A percentile compares a stretch with the other conserved stretches of the same genome.
Evolutionary conservation across 192 early-diverging fungal genomes (phyloP).

Genomic region (Backusella circina): DNA sequence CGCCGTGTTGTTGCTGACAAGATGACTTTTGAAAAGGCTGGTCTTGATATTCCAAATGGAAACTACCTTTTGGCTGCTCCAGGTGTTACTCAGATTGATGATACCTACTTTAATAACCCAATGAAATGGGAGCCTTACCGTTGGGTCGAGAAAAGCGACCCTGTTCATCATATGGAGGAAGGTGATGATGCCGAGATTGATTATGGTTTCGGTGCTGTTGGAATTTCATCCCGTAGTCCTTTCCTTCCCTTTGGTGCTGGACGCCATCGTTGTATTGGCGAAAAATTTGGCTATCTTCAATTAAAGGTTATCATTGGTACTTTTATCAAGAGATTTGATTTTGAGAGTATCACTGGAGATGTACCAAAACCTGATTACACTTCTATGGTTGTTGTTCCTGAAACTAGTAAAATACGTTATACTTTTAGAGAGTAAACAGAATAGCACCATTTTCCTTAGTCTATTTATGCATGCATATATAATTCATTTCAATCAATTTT

Average conservation of each 20-base stretch:
- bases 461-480: not conserved
- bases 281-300: constrained; percentile 92
- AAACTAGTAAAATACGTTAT: constrained; percentile 50
- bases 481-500: not conserved
- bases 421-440: constrained; percentile 31
- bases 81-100: constrained; percentile 77
- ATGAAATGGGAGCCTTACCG: constrained; percentile 76
- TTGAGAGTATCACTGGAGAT: constrained; percentile 52
- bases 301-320: constrained; percentile 88
- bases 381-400: constrained; percentile 87
- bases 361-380: constrained; percentile 87
- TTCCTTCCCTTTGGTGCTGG: constrained; percentile 97
- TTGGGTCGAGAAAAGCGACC: constrained; percentile 60
- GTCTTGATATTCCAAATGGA: constrained; percentile 84
- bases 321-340: constrained; percentile 76
- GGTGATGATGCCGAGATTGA: constrained; percentile 54
- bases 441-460: not conserved
- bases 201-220: constrained; percentile 74
- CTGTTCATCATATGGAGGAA: constrained; percentile 47
- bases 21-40: constrained; percentile 63
- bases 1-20: constrained; percentile 79
- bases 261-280: constrained; percentile 97
- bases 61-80: constrained; percentile 84
- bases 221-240: constrained; percentile 64
- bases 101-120: constrained; percentile 75